phyloP scores from a whole-genome alignment of 2,329 filamentous ascomycete species.

The Thelonectria rubi region DNA sequence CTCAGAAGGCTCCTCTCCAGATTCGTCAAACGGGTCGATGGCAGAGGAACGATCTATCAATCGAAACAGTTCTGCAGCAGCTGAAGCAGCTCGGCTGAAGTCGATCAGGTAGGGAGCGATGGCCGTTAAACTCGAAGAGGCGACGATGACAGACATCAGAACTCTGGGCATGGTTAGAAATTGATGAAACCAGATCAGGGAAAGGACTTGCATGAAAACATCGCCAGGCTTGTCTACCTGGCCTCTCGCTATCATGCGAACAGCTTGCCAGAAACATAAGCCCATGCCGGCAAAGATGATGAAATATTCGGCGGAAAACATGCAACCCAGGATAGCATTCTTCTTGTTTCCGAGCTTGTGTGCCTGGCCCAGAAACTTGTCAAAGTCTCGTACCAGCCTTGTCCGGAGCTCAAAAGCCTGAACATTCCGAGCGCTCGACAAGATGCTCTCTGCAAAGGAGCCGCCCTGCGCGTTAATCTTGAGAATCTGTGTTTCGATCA shows the following conservation, averaged over 20 bases:
- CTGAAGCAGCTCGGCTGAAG: slow-evolving; percentile 46
- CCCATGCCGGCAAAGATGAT: slow-evolving; percentile 50
- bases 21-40: slow-evolving; percentile 40
- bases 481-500: slow-evolving; percentile 44
- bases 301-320: slow-evolving; percentile 49
- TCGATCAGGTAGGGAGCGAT: slow-evolving; percentile 46
- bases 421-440: slow-evolving; percentile 48
- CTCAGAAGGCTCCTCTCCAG: slow-evolving; percentile 37
- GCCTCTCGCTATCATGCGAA: slow-evolving; percentile 46
- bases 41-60: not conserved
- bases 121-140: slow-evolving; percentile 43
- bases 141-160: slow-evolving; percentile 48
- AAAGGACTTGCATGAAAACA: slow-evolving; percentile 47
- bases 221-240: slow-evolving; percentile 47
- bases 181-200: not conserved
- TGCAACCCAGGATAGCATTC: slow-evolving; percentile 45
- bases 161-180: slow-evolving; percentile 35
- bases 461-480: slow-evolving; percentile 44
- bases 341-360: slow-evolving; percentile 47
- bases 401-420: slow-evolving; percentile 51
- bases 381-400: slow-evolving; percentile 47
- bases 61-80: slow-evolving; percentile 23
- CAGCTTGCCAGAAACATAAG: slow-evolving; percentile 54
- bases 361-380: slow-evolving; percentile 46
- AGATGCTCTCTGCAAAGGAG: slow-evolving; percentile 45